Conservation (phyloP, 139 green algal species). For the Micractinium sp. region DNA sequence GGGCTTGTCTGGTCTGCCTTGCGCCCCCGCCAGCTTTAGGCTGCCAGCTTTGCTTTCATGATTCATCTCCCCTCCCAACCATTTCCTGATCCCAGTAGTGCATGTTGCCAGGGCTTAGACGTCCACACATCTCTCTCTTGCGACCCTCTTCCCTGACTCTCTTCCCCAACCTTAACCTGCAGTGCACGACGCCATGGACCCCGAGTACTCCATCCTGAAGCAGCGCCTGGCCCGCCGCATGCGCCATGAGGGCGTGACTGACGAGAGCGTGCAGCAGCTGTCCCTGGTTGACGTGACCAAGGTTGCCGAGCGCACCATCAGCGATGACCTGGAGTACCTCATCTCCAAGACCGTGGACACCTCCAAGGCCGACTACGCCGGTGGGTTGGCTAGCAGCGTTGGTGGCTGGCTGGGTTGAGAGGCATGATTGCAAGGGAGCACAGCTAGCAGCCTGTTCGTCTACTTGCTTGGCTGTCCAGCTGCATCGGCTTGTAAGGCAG, state of each 20-base stretch:
- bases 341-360: slow-evolving; percentile 83
- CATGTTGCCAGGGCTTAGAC: too few relatives aligned
- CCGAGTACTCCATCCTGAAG: slow-evolving; percentile 91
- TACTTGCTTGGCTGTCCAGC: too few relatives aligned
- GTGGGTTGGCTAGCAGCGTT: neutral
- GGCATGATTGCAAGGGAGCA: too few relatives aligned
- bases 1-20: too few relatives aligned
- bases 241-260: slow-evolving; percentile 48
- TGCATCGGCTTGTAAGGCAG: too few relatives aligned
- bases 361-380: slow-evolving; percentile 84
- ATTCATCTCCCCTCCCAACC: too few relatives aligned
- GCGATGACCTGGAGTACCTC: slow-evolving; percentile 88
- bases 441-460: too few relatives aligned
- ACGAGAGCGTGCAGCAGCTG: slow-evolving; percentile 51
- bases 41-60: too few relatives aligned
- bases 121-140: too few relatives aligned
- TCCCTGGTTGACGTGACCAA: slow-evolving; percentile 79
- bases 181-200: slow-evolving; percentile 82
- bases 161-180: neutral
- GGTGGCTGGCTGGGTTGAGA: neutral
- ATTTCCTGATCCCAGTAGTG: too few relatives aligned
- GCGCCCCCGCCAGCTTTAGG: too few relatives aligned
- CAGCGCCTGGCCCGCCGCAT: slow-evolving; percentile 78
- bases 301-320: slow-evolving; percentile 84
- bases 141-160: neutral